Evolutionary conservation across 2,329 filamentous ascomycete species (phyloP).

Genomic region (Talaromyces funiculosus): DNA sequence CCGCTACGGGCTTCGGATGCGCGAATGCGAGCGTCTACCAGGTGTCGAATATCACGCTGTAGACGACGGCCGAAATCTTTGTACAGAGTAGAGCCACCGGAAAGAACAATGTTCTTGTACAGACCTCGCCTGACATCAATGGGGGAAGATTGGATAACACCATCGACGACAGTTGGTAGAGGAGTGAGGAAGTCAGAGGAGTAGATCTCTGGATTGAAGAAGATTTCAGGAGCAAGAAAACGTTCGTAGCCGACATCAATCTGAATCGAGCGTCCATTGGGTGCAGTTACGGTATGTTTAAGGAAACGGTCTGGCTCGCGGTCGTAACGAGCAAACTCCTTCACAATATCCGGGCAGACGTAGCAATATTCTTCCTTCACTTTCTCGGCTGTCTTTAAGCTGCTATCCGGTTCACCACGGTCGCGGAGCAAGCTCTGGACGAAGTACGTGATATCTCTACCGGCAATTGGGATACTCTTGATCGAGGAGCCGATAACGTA

Average conservation of each 20-base stretch:
- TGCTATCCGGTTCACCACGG: slow-evolving; percentile 92
- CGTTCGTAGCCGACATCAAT: slow-evolving; percentile 97
- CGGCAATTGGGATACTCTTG: slow-evolving; percentile 97
- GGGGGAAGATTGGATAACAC: slow-evolving; percentile 93
- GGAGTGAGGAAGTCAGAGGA: slow-evolving; percentile 97
- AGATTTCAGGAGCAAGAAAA: slow-evolving; percentile 96
- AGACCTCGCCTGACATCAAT: slow-evolving; percentile 95
- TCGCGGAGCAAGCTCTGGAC: slow-evolving; percentile 94
- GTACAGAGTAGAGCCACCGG: slow-evolving; percentile 93
- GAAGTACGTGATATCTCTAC: slow-evolving; percentile 97
- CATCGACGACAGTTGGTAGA: slow-evolving; percentile 87
- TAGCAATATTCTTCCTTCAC: slow-evolving; percentile 99
- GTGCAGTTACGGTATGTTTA: slow-evolving; percentile 80
- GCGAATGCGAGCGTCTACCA: slow-evolving; percentile 88
- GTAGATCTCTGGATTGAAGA: slow-evolving; percentile 99
- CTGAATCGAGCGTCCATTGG: slow-evolving; percentile 74
- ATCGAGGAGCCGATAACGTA: slow-evolving; percentile 99
- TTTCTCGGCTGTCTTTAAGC: slow-evolving; percentile 91
- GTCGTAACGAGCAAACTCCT: slow-evolving; percentile 94
- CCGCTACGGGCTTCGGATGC: slow-evolving; percentile 88
- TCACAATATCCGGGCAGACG: slow-evolving; percentile 96
- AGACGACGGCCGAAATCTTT: slow-evolving; percentile 95
- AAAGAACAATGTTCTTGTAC: slow-evolving; percentile 99
- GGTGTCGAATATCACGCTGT: slow-evolving; percentile 93
- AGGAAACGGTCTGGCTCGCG: slow-evolving; percentile 84